phyloP scores from a whole-genome alignment of 352 stramenopile genomes.

The Phytophthora pini region DNA sequence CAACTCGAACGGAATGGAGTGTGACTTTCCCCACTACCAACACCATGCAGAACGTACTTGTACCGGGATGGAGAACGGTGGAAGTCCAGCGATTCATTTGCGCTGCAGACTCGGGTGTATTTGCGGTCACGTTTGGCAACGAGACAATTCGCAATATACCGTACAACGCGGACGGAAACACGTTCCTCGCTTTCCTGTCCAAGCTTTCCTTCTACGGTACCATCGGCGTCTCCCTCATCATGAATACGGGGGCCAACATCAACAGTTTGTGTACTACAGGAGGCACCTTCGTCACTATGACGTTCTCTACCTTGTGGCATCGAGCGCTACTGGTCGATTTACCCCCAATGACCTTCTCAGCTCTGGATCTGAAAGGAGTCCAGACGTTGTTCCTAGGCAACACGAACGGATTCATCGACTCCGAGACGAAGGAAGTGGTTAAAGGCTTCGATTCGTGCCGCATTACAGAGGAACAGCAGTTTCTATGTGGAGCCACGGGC shows the following conservation, averaged over 20 bases:
- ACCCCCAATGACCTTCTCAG: conserved; percentile 64
- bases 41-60: conserved; percentile 53
- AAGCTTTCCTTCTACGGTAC: conserved; percentile 55
- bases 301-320: conserved; percentile 60
- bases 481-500: conserved; percentile 68
- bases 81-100: conserved; percentile 87
- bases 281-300: conserved; percentile 69
- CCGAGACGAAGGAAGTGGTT: conserved; percentile 67
- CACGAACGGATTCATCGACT: conserved; percentile 65
- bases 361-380: conserved; percentile 60
- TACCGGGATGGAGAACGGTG: conserved; percentile 59
- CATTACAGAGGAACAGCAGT: conserved; percentile 63
- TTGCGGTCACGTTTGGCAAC: conserved; percentile 65
- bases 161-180: conserved; percentile 64
- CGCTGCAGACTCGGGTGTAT: conserved; percentile 60
- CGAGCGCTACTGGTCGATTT: conserved; percentile 64
- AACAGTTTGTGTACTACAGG: conserved; percentile 56
- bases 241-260: conserved; percentile 18
- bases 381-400: conserved; percentile 50
- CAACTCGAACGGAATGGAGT: conserved; percentile 53
- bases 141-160: conserved; percentile 65
- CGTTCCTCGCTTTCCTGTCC: conserved; percentile 47
- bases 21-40: conserved; percentile 61
- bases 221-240: conserved; percentile 55
- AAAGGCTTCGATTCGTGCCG: conserved; percentile 79